Evolutionary conservation across 176 grass and related monocot species (phyloP).

Genomic region (Aegilops umbellulata): DNA sequence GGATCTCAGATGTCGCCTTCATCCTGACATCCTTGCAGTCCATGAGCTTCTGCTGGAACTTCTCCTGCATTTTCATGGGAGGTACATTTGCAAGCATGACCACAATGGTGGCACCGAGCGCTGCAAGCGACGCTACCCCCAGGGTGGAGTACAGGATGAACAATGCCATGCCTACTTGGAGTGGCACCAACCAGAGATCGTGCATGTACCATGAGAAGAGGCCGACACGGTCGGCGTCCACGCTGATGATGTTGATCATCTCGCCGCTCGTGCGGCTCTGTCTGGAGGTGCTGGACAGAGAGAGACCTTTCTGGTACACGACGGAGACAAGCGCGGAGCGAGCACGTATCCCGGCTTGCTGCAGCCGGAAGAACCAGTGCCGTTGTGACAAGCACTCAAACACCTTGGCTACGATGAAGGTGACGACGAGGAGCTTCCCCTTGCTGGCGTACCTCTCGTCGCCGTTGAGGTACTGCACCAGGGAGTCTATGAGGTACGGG

Average conservation of each 20-base stretch:
- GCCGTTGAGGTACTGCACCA: conserved; percentile 90
- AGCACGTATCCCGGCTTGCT: conserved; percentile 52
- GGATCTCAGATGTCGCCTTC: conserved; percentile 77
- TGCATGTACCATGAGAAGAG: conserved; percentile 74
- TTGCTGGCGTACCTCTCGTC: conserved; percentile 39
- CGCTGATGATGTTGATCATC: conserved; percentile 72
- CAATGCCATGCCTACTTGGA: conserved; percentile 71
- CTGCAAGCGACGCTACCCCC: conserved; percentile 50
- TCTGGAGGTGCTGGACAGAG: conserved; percentile 59
- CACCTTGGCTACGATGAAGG: conserved; percentile 62
- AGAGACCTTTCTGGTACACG: conserved; percentile 76
- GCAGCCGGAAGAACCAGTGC: conserved; percentile 63
- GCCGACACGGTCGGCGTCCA: conserved; percentile 56
- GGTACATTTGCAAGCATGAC: conserved; percentile 85
- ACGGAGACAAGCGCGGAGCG: conserved; percentile 51
- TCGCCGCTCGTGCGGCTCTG: conserved; percentile 60
- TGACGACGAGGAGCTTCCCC: conserved; percentile 56
- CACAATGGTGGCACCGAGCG: conserved; percentile 46
- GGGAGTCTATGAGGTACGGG: conserved; percentile 71
- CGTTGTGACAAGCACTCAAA: conserved; percentile 60
- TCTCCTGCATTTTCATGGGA: conserved; percentile 54
- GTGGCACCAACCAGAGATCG: conserved; percentile 61
- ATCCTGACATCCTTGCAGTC: conserved; percentile 76
- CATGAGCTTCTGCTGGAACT: conserved; percentile 71
- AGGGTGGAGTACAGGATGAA: conserved; percentile 74